Conservation (phyloP, 2,329 filamentous ascomycete species). For the Fusarium sarcochroum region DNA sequence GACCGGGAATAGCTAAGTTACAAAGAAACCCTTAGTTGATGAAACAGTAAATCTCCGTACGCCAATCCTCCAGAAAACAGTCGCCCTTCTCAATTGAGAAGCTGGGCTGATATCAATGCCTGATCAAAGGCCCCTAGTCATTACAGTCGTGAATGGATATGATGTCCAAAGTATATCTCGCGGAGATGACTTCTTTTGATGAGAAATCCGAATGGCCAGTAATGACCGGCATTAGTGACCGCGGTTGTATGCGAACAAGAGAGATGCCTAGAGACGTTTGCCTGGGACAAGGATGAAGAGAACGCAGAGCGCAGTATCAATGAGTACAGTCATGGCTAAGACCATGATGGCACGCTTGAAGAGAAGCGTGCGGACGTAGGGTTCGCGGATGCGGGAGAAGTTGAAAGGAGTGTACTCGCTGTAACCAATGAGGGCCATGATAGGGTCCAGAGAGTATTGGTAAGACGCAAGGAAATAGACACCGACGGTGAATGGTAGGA, state of each 20-base stretch:
- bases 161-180: constrained; percentile 33
- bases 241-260: constrained; percentile 6
- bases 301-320: constrained; percentile 86
- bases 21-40: constrained; percentile 46
- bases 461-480: constrained; percentile 92
- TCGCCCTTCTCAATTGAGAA: constrained; percentile 28
- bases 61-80: constrained; percentile 42
- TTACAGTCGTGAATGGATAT: constrained; percentile 49
- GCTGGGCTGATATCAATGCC: constrained; percentile 36
- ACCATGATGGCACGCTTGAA: constrained; percentile 87
- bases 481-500: constrained; percentile 92
- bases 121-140: constrained; percentile 46
- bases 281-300: constrained; percentile 97
- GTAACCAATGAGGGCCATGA: constrained; percentile 88
- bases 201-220: constrained; percentile 34
- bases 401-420: constrained; percentile 98
- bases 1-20: constrained; percentile 43
- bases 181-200: constrained; percentile 32
- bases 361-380: constrained; percentile 89
- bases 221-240: constrained; percentile 48
- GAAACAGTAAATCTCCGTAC: constrained; percentile 46
- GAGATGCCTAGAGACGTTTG: constrained; percentile 73
- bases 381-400: constrained; percentile 89
- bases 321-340: constrained; percentile 78
- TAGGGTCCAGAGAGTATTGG: constrained; percentile 94